Percentiles rank a stretch among this genome's conserved stretches.
phyloP scores from a whole-genome alignment of 2,329 filamentous ascomycete species.

The Diplodia sapinea region DNA sequence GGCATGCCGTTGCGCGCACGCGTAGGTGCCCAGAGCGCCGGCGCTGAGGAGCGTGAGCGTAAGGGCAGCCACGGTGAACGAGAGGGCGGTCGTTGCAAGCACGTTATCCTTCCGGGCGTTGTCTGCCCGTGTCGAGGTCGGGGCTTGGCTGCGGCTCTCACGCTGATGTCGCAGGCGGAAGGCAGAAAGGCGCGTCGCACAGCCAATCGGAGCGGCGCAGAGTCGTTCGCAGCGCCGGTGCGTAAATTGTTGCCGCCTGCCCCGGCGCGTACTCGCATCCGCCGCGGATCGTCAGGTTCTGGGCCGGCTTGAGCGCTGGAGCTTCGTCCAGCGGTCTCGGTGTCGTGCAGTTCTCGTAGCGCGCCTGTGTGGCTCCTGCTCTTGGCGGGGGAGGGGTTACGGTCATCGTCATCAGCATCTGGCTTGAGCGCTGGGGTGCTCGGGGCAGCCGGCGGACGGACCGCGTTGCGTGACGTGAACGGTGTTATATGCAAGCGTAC shows the following conservation, averaged over 20 bases:
- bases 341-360: slow-evolving; percentile 22
- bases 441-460: slow-evolving; percentile 7
- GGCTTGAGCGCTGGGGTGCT: neutral
- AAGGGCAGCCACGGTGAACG: neutral
- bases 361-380: slow-evolving; percentile 18
- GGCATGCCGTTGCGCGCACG: slow-evolving; percentile 17
- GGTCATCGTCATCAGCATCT: slow-evolving; percentile 16
- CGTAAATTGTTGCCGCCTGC: slow-evolving; percentile 13
- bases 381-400: slow-evolving; percentile 27
- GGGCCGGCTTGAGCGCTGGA: neutral
- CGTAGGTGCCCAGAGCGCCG: slow-evolving; percentile 11
- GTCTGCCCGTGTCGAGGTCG: slow-evolving; percentile 2
- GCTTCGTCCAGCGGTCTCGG: neutral
- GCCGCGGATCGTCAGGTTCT: slow-evolving; percentile 25
- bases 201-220: slow-evolving; percentile 11
- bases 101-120: neutral
- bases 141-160: slow-evolving; percentile 24
- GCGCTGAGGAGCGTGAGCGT: neutral
- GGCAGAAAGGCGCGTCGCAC: neutral
- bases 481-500: slow-evolving; percentile 1
- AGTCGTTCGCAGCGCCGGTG: slow-evolving; percentile 9
- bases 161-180: slow-evolving; percentile 5
- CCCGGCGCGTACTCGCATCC: slow-evolving; percentile 1
- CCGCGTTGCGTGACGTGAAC: slow-evolving; percentile 23
- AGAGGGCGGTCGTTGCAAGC: neutral